Percentiles rank a stretch among this genome's conserved stretches.
Evolutionary conservation across 306 rosid species (phyloP).

Genomic region (Cucumis cinereus): DNA sequence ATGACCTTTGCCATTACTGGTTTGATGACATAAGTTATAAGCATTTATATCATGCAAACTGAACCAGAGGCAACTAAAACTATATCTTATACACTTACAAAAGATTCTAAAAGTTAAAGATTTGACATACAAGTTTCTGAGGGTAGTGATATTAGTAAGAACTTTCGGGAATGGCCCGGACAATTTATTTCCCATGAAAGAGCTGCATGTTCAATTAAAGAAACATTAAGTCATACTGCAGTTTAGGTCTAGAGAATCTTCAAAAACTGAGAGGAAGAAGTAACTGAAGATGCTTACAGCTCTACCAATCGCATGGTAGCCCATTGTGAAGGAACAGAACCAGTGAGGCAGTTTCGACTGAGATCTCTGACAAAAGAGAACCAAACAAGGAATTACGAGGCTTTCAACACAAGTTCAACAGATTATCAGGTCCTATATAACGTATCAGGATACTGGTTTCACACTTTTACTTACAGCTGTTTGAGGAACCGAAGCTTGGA

Average conservation of each 20-base stretch:
- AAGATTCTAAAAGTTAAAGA: background rate
- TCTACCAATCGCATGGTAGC: slow-evolving; percentile 46
- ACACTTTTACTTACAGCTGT: slow-evolving; percentile 38
- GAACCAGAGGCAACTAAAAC: background rate
- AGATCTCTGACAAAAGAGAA: slow-evolving; percentile 40
- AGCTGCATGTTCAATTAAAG: slow-evolving; percentile 41
- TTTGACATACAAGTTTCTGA: slow-evolving; percentile 61
- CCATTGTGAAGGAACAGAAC: slow-evolving; percentile 68
- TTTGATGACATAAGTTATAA: background rate
- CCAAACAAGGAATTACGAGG: slow-evolving; percentile 13
- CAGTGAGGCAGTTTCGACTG: slow-evolving; percentile 57
- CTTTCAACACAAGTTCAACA: slow-evolving; percentile 1
- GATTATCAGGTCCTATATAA: background rate
- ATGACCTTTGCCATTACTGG: background rate
- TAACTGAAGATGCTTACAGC: slow-evolving; percentile 37
- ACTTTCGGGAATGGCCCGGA: slow-evolving; percentile 88
- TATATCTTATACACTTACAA: background rate
- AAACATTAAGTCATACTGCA: slow-evolving; percentile 1
- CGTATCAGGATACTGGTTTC: slow-evolving; percentile 7
- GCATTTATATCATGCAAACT: background rate
- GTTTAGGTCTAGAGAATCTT: background rate
- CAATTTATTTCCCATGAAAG: slow-evolving; percentile 73
- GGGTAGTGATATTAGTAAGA: slow-evolving; percentile 64
- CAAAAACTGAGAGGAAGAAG: slow-evolving; percentile 9
- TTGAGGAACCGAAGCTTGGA: slow-evolving; percentile 60